Percentiles rank a stretch among this genome's conserved stretches.
phyloP scores from a whole-genome alignment of 192 early-diverging fungal genomes.

The Mortierella claussenii region DNA sequence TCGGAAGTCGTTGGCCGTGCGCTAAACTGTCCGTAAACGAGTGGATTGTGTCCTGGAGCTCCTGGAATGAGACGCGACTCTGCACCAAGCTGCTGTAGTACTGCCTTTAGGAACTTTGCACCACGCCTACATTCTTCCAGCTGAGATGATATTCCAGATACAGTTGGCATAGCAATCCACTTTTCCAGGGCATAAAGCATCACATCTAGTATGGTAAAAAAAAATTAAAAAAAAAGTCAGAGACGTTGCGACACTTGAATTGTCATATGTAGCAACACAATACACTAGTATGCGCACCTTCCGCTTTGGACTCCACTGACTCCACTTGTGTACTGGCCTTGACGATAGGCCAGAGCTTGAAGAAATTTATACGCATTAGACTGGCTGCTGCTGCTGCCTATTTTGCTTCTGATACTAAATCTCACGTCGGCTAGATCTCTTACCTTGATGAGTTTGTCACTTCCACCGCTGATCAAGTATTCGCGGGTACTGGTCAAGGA shows the following conservation, averaged over 20 bases:
- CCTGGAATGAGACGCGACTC: slow-evolving; percentile 69
- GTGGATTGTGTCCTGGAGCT: slow-evolving; percentile 68
- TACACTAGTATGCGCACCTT: slow-evolving; percentile 21
- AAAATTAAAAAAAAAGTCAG: too few relatives aligned
- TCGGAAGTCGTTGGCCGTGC: slow-evolving; percentile 14
- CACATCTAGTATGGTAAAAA: slow-evolving; percentile 52
- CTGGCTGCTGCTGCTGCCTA: too few relatives aligned
- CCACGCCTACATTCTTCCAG: slow-evolving; percentile 78
- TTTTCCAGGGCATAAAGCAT: slow-evolving; percentile 72
- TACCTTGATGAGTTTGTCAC: slow-evolving; percentile 68
- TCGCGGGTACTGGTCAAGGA: slow-evolving; percentile 61
- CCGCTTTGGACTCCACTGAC: slow-evolving; percentile 24
- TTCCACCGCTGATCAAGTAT: slow-evolving; percentile 68
- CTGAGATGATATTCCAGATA: slow-evolving; percentile 73
- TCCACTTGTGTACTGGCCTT: slow-evolving; percentile 26
- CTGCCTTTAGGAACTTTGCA: slow-evolving; percentile 75
- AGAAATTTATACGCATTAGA: background rate
- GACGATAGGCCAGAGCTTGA: slow-evolving; percentile 33
- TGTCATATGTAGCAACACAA: background rate
- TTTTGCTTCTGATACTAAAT: too few relatives aligned
- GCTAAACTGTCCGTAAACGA: slow-evolving; percentile 69
- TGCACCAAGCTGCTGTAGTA: slow-evolving; percentile 76
- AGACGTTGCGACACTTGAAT: too few relatives aligned
- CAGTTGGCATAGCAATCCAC: slow-evolving; percentile 76
- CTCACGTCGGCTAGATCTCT: too few relatives aligned